A percentile compares a stretch with the other conserved stretches of the same genome.
Evolutionary conservation across 371 early-diverging fungal species (phyloP).

Genomic region (Mortierella sp.): DNA sequence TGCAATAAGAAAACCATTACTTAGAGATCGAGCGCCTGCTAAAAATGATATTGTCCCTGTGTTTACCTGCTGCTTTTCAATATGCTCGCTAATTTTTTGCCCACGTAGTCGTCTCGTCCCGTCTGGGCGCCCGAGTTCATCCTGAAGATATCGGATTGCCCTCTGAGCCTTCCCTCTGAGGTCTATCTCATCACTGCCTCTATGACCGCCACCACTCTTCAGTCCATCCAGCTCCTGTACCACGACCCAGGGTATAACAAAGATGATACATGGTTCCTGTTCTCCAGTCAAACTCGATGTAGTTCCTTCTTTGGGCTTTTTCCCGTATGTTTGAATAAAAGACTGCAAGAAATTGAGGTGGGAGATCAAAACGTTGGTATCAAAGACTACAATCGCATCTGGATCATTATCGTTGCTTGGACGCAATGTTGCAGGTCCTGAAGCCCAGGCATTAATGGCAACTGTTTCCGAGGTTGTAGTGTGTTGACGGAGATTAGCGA

Average conservation of each 20-base stretch:
- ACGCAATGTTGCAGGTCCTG: conserved; percentile 6
- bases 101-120: conserved; percentile 33
- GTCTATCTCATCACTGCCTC: conserved; percentile 28
- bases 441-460: conserved; percentile 24
- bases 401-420: conserved; percentile 6
- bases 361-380: conserved; percentile 57
- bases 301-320: neutral
- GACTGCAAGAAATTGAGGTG: conserved; percentile 55
- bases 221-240: conserved; percentile 57
- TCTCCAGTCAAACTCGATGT: too few species aligned
- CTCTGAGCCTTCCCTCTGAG: conserved; percentile 33
- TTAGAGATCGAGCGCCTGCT: neutral
- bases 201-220: conserved; percentile 18
- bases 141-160: conserved; percentile 52
- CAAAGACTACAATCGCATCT: conserved; percentile 45
- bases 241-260: conserved; percentile 58
- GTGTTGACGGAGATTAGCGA: conserved; percentile 32
- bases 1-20: neutral
- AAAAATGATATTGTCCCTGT: neutral
- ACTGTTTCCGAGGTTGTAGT: conserved; percentile 12
- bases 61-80: conserved; percentile 37
- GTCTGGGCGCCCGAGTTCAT: conserved; percentile 29
- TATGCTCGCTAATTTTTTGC: conserved; percentile 51
- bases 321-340: conserved; percentile 37
- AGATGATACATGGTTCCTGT: conserved; percentile 15